Evolutionary conservation across 345 rosid species (phyloP), one percentile per base, ranked within the genome.

Genomic region (Brassica incana): DNA sequence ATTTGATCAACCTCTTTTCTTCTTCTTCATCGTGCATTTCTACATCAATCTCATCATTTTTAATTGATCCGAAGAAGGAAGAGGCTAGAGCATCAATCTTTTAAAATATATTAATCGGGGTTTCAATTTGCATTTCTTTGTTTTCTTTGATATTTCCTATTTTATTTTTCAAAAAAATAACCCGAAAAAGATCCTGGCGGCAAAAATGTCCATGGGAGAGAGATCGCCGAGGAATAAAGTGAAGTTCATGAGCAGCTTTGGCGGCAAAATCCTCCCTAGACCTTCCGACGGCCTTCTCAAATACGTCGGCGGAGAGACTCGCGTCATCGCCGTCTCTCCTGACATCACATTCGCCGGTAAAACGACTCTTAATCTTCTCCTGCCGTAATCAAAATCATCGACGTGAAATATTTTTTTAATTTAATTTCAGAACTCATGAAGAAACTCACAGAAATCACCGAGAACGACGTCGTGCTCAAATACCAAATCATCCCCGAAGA

Each of bases 241-340:
- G 35, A 95, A 95, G 86, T 89, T 95, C 32, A 73, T 91, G 71
- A 90, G 93, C 80, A 92, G 98, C 82, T 85, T 87, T 80, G 98
- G 98, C 65, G 99, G 99, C 64, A 91, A 86, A 84, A 95, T 95
- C 73, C 71, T 92, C 81, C 93, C 92, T 3, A 84, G 93, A 54
- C 87, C 87, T 7, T 65, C 66, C 10, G 99, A 91, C 6, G 92
- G 92, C 2, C 69, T 82, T 23, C 96, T 95, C 80, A 95, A 91
- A 82, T 95, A 95, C 61, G 88, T 90, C 40, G 97, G 98, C n/a
- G 97, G 98, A 0, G 98, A 92, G 82, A 94, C 97, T 23, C 98
- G 99, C 1, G 89, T 91, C 75, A 77, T 93, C 48, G 86, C 92
- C 45, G 83, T 95, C 45, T 81, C 88, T 35, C 87, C 87, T 5